These are phyloP conservation scores for Didymosphaeria variabile DNA, from an alignment of 2,329 filamentous ascomycete species.

Conservation along the genomic window DNA sequence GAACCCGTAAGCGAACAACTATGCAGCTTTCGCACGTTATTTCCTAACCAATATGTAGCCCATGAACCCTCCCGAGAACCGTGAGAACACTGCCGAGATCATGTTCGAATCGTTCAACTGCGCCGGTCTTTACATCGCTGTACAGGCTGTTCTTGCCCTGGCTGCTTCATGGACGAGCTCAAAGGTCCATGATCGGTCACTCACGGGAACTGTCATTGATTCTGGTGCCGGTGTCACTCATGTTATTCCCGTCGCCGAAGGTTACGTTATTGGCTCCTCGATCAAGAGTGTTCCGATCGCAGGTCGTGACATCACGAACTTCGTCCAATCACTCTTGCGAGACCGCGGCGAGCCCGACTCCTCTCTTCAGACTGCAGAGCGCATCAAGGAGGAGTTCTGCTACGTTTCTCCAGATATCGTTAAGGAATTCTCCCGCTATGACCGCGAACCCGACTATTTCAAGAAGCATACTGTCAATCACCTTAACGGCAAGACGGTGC, in stretches of 20 bases:
- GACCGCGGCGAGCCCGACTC: slow-evolving; percentile 97
- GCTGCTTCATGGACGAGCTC: slow-evolving; percentile 98
- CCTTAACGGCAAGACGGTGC: slow-evolving; percentile 83
- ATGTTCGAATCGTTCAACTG: slow-evolving; percentile 99
- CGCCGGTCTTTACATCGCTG: slow-evolving; percentile 97
- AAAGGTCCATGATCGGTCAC: slow-evolving; percentile 93
- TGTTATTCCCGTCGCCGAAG: slow-evolving; percentile 97
- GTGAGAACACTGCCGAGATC: slow-evolving; percentile 98
- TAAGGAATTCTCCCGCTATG: slow-evolving; percentile 95
- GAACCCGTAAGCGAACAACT: slow-evolving; percentile 75
- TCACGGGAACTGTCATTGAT: slow-evolving; percentile 98
- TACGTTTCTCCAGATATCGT: slow-evolving; percentile 99
- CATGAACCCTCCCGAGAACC: slow-evolving; percentile 97
- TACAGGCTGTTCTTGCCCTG: slow-evolving; percentile 94
- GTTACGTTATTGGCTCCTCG: slow-evolving; percentile 97
- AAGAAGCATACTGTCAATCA: slow-evolving; percentile 87
- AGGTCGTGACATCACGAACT: slow-evolving; percentile 97
- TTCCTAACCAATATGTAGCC: slow-evolving; percentile 66
- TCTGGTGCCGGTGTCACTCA: slow-evolving; percentile 99
- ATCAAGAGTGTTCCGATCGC: slow-evolving; percentile 99
- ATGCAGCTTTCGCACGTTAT: neutral
- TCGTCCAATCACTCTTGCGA: slow-evolving; percentile 93
- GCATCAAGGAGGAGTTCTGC: slow-evolving; percentile 98
- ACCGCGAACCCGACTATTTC: slow-evolving; percentile 87
- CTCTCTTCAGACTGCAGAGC: slow-evolving; percentile 94